These are phyloP conservation scores for Teunomyces cretensis DNA, from an alignment of 805 yeast genomes.

Conservation along the genomic window DNA sequence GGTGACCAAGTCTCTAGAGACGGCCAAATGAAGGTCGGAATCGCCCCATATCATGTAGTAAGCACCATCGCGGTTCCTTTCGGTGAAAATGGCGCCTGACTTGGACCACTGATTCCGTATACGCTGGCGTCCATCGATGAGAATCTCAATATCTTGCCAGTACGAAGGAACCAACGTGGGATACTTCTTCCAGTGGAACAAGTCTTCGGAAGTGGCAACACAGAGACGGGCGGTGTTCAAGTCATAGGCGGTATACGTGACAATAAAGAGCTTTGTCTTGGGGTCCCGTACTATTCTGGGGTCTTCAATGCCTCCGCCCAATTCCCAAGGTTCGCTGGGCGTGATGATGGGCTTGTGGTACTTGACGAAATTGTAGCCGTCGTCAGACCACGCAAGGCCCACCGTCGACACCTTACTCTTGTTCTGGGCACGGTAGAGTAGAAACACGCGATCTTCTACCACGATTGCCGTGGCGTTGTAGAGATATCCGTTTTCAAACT, in stretches of 20 bases:
- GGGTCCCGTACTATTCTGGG: constrained; percentile 44
- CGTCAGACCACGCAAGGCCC: constrained; percentile 43
- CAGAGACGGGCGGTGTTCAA: constrained; percentile 34
- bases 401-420: constrained; percentile 30
- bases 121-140: constrained; percentile 20
- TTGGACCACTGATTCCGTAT: constrained; percentile 41
- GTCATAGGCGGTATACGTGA: constrained; percentile 45
- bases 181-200: constrained; percentile 38
- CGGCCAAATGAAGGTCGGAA: constrained; percentile 37
- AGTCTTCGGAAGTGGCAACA: constrained; percentile 37
- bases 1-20: constrained; percentile 31
- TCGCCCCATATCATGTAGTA: constrained; percentile 48
- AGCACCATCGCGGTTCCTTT: constrained; percentile 29
- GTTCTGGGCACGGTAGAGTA: constrained; percentile 42
- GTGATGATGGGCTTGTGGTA: constrained; percentile 30
- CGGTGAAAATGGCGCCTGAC: constrained; percentile 40
- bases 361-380: constrained; percentile 34
- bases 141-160: constrained; percentile 35
- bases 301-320: constrained; percentile 43
- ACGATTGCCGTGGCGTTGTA: constrained; percentile 46
- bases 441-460: constrained; percentile 33
- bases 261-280: constrained; percentile 29
- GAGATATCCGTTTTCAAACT: constrained; percentile 38
- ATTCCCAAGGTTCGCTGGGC: constrained; percentile 41
- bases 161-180: constrained; percentile 31